phyloP scores from a whole-genome alignment of 2,329 filamentous ascomycete genomes.

The Penicillium sp. region DNA sequence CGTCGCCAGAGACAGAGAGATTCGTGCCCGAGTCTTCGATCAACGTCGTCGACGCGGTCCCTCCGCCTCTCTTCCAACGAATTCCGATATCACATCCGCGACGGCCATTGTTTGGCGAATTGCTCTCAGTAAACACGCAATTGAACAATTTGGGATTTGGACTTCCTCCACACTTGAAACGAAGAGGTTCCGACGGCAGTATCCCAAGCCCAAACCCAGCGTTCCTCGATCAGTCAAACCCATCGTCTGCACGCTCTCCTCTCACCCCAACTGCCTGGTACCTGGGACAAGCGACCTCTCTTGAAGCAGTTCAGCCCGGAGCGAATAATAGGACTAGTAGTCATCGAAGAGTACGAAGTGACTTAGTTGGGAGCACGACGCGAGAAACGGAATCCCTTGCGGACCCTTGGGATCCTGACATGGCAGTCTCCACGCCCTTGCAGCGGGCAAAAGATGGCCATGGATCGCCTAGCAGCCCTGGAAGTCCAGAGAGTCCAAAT shows the following conservation, averaged over 20 bases:
- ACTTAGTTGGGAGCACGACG: constrained; percentile 52
- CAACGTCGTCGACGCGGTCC: constrained; percentile 9
- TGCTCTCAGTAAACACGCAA: constrained; percentile 64
- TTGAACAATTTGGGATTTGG: constrained; percentile 59
- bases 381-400: constrained; percentile 28
- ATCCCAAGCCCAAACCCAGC: constrained; percentile 57
- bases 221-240: constrained; percentile 43
- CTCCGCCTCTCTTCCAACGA: constrained; percentile 24
- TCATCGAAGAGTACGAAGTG: constrained; percentile 58
- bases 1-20: constrained; percentile 10
- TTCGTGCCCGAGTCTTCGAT: not conserved
- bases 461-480: constrained; percentile 15
- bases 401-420: constrained; percentile 35
- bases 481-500: constrained; percentile 33
- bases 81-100: constrained; percentile 44
- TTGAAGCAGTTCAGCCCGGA: constrained; percentile 44
- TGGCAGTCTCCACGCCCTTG: constrained; percentile 39
- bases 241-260: constrained; percentile 57
- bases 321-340: constrained; percentile 22
- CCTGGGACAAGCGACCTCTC: constrained; percentile 49
- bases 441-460: constrained; percentile 31
- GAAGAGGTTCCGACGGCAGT: constrained; percentile 74
- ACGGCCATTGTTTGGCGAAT: constrained; percentile 74
- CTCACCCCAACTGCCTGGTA: constrained; percentile 72
- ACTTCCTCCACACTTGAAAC: constrained; percentile 58